Evolutionary conservation across 345 rosid species (phyloP).

Genomic region (Brassica rapa): DNA sequence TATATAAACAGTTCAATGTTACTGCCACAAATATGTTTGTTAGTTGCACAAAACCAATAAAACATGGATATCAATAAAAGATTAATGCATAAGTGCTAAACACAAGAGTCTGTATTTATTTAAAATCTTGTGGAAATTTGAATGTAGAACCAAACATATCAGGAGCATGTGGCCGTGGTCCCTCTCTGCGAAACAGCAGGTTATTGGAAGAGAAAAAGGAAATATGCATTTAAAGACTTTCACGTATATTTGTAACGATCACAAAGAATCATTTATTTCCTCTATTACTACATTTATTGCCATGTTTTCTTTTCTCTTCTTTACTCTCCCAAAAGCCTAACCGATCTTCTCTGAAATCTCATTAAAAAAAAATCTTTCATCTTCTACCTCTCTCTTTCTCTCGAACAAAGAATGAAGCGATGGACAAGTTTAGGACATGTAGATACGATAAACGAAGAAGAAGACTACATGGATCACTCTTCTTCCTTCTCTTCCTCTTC

Average conservation of each 20-base stretch:
- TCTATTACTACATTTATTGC: constrained; percentile 38
- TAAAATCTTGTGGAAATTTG: constrained; percentile 30
- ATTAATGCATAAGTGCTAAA: neutral
- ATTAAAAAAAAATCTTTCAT: neutral
- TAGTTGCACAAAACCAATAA: neutral
- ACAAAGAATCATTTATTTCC: constrained; percentile 38
- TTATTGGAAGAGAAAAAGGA: constrained; percentile 15
- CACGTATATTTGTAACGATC: constrained; percentile 41
- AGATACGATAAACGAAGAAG: constrained; percentile 86
- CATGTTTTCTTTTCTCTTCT: constrained; percentile 10
- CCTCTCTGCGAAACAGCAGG: constrained; percentile 28
- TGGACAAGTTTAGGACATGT: constrained; percentile 67
- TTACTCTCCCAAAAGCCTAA: constrained; percentile 34
- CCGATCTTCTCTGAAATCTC: constrained; percentile 23
- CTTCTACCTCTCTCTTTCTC: neutral
- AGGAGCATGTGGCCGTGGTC: constrained; percentile 35
- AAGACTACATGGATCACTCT: constrained; percentile 43
- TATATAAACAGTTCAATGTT: neutral
- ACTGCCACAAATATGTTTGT: neutral
- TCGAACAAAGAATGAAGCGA: constrained; percentile 41
- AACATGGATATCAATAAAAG: neutral
- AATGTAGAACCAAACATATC: constrained; percentile 22
- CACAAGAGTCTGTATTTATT: neutral
- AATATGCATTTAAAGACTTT: constrained; percentile 44
- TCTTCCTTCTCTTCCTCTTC: constrained; percentile 43